Evolutionary conservation across 805 yeast species (phyloP), one percentile per base, ranked within the genome.

Genomic region (Maudiozyma turicensis): DNA sequence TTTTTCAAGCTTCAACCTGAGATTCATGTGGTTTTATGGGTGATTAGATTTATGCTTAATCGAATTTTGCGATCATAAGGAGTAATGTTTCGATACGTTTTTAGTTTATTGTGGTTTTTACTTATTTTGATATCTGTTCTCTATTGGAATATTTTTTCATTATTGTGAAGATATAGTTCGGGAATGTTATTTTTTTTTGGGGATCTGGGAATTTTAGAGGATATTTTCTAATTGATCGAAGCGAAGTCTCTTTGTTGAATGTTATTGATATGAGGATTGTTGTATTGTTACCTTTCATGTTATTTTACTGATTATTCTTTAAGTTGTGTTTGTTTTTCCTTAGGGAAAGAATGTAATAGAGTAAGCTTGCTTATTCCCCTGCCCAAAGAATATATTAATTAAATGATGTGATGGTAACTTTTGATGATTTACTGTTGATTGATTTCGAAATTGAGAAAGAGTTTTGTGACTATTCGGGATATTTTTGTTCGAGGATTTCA

Each of bases 291-390:
- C 26, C 26, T 20, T 20, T 20, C 26, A 20, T 20, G 26, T 20
- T 2, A 20, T 20, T 20, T 20, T 20, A 20, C 4, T 4, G 26
- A 20, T 20, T 20, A 20, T 20, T 20, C 4, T 20, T 20, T 20
- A 4, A 20, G 26, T 20, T 20, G 26, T 35, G 47, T 48, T 51
- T 51, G 51, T 44, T 43, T 28, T 40, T 10, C 6, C 42, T n/a
- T n/a, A 31, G 31, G 14, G 35, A 29, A 43, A 43, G 52, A 49
- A 50, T 51, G 58, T 59, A 53, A 63, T 63, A 63, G 64, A 53
- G 43, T 52, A 55, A 53, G 67, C 67, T 63, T 63, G 67, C 67
- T 53, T 58, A 52, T 50, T 51, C 61, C 65, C 64, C 65, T 53
- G 28, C 31, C 26, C 28, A 32, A 38, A 11, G n/a, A n/a, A 7